Conservation (phyloP, 2,329 filamentous ascomycete genomes). For the Colletotrichum echinochloae region DNA sequence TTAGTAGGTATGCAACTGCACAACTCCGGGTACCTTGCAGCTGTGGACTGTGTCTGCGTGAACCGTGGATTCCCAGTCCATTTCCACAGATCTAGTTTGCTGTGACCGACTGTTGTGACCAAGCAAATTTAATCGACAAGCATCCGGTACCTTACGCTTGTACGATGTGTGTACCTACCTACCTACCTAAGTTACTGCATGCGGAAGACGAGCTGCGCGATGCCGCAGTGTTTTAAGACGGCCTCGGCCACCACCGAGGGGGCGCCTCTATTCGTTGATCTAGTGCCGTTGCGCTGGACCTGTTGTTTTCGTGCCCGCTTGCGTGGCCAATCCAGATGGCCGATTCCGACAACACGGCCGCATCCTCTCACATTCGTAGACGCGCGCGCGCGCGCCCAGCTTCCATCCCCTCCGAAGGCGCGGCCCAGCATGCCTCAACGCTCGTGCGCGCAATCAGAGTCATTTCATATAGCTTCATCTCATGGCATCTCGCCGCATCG, state of each 20-base stretch:
- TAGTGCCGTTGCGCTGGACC: conserved; percentile 10
- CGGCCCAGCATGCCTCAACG: conserved; percentile 12
- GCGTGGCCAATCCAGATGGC: conserved; percentile 24
- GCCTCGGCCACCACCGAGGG: conserved; percentile 30
- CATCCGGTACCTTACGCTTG: too few relatives aligned
- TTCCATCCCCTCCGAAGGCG: conserved; percentile 11
- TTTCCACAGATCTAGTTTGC: not conserved
- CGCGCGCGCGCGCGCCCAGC: not conserved
- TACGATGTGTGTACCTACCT: too few relatives aligned
- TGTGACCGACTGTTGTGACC: too few relatives aligned
- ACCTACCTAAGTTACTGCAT: conserved; percentile 9
- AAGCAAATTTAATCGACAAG: too few relatives aligned
- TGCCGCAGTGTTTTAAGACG: conserved; percentile 25
- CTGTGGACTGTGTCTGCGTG: not conserved
- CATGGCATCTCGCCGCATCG: conserved; percentile 16
- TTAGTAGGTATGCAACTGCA: not conserved
- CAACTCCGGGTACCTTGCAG: conserved; percentile 37
- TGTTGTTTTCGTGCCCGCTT: conserved; percentile 3
- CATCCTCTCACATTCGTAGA: conserved; percentile 13
- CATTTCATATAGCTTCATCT: not conserved
- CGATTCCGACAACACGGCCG: conserved; percentile 31
- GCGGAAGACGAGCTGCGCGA: conserved; percentile 4
- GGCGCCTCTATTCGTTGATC: conserved; percentile 21
- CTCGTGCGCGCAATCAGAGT: conserved; percentile 30
- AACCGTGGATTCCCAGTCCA: not conserved